Percentiles rank a stretch among this genome's conserved stretches.
Conservation (phyloP, 1,284 basidiomycete species). For the Apiotrichum montevideense region DNA sequence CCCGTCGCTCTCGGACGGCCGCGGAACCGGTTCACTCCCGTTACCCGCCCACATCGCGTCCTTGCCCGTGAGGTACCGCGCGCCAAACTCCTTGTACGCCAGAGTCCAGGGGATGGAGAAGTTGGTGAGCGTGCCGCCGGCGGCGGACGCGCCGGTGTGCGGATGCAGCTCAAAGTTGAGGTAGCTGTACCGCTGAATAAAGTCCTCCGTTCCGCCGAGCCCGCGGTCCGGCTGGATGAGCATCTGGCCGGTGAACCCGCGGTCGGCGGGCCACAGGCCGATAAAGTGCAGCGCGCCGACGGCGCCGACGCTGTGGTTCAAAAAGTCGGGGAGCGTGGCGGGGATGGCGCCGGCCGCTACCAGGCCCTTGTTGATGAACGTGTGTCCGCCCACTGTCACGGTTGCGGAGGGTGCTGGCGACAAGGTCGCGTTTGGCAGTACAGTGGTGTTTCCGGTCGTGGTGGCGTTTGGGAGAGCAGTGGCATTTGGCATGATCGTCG, state of each 20-base stretch:
- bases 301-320: slow-evolving; percentile 41
- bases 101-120: slow-evolving; percentile 55
- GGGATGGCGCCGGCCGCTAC: slow-evolving; percentile 41
- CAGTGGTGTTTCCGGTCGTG: too few species aligned
- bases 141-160: slow-evolving; percentile 54
- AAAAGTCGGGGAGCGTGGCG: slow-evolving; percentile 29
- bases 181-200: slow-evolving; percentile 55
- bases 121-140: slow-evolving; percentile 53
- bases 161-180: slow-evolving; percentile 58
- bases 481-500: too few species aligned
- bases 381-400: slow-evolving; percentile 17
- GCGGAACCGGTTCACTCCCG: slow-evolving; percentile 13
- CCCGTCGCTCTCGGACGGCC: slow-evolving; percentile 37
- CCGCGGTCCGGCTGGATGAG: slow-evolving; percentile 55
- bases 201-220: slow-evolving; percentile 52
- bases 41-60: slow-evolving; percentile 53
- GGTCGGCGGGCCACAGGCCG: slow-evolving; percentile 12
- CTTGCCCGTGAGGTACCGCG: slow-evolving; percentile 51
- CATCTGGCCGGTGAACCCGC: slow-evolving; percentile 50
- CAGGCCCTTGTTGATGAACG: slow-evolving; percentile 38
- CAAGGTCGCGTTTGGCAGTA: too few species aligned
- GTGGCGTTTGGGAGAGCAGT: too few species aligned
- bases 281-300: slow-evolving; percentile 32
- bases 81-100: slow-evolving; percentile 53
- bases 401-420: neutral